Base-by-base conservation (phyloP, 73 alveolate genomes). In the Urostyla sp. region DNA sequence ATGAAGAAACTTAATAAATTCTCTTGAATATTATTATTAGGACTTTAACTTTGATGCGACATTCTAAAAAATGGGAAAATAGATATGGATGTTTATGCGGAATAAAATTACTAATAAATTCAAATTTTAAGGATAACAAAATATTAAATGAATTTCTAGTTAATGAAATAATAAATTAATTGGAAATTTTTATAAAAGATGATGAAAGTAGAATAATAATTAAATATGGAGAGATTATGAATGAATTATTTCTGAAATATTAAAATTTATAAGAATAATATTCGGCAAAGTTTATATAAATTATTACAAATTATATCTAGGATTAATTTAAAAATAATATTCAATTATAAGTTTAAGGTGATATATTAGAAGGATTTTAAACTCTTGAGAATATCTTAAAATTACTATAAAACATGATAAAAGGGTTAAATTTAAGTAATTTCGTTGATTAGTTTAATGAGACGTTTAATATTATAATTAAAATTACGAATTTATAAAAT, bases 51-150 rank as follows among this genome's bases (percentile, higher is more conserved):
- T 34, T 50, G 7, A 80, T 80, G 90, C 5, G 66, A 18, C 28
- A 45, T 6, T 46, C 79, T 7, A 11, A 66, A 30, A 27, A 40
- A 40, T 80, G 90, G 90, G 90, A 80, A 67, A 38, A 49, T 1
- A 67, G 74, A 35, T 80, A 28, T 52, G 90, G 90, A 66, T 61
- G 72, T 16, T 24, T 80, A 26, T 31, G 21, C 15, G 53, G 61
- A 21, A 30, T 1, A 43, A 26, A 13, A 43, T 43, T 4, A 69
- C 27, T 31, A 13, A 26, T 53, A 36, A 31, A 73, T 77, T n/a
- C n/a, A 37, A 28, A 81, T 59, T 16, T 35, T 6, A 38, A 81
- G 18, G 79, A 76, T 18, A 50, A 49, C 30, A 37, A 30, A 50
- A 60, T 55, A 10, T 81, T 48, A 44, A 35, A 36, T 7, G 26